These are phyloP conservation scores for Wallacemonas collosoma DNA, from an alignment of 208 protist species.

Conservation along the genomic window DNA sequence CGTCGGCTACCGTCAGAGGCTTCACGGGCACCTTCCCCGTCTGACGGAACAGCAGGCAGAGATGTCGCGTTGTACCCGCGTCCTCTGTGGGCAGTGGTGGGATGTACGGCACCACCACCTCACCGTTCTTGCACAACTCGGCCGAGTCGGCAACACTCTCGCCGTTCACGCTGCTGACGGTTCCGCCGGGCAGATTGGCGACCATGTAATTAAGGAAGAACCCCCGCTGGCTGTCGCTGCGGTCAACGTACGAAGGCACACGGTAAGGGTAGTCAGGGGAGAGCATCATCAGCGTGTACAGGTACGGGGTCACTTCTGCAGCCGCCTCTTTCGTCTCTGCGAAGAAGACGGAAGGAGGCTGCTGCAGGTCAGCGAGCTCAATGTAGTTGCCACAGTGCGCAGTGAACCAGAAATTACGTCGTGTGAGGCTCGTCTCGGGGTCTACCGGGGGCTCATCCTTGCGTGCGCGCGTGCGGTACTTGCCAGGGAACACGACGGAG, in stretches of 20 bases:
- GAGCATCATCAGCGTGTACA: slow-evolving; percentile 84
- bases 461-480: slow-evolving; percentile 56
- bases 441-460: slow-evolving; percentile 54
- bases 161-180: slow-evolving; percentile 11
- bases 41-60: slow-evolving; percentile 88
- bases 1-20: slow-evolving; percentile 39
- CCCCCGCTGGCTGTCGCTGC: slow-evolving; percentile 32
- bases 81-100: slow-evolving; percentile 90
- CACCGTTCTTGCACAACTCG: slow-evolving; percentile 37
- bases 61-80: slow-evolving; percentile 80
- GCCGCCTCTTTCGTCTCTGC: slow-evolving; percentile 30
- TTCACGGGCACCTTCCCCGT: slow-evolving; percentile 29
- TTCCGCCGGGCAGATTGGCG: slow-evolving; percentile 58
- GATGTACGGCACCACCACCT: slow-evolving; percentile 82
- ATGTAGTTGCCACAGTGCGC: slow-evolving; percentile 92
- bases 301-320: slow-evolving; percentile 7
- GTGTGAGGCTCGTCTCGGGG: slow-evolving; percentile 52
- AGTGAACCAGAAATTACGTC: slow-evolving; percentile 91
- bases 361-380: slow-evolving; percentile 83
- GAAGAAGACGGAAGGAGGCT: slow-evolving; percentile 83
- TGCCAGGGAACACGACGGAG: slow-evolving; percentile 83
- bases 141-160: slow-evolving; percentile 17
- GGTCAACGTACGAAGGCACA: slow-evolving; percentile 48
- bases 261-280: slow-evolving; percentile 92
- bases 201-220: slow-evolving; percentile 93